Evolutionary conservation across 139 green algal genomes (phyloP).

Genomic region (Closterium sp.): DNA sequence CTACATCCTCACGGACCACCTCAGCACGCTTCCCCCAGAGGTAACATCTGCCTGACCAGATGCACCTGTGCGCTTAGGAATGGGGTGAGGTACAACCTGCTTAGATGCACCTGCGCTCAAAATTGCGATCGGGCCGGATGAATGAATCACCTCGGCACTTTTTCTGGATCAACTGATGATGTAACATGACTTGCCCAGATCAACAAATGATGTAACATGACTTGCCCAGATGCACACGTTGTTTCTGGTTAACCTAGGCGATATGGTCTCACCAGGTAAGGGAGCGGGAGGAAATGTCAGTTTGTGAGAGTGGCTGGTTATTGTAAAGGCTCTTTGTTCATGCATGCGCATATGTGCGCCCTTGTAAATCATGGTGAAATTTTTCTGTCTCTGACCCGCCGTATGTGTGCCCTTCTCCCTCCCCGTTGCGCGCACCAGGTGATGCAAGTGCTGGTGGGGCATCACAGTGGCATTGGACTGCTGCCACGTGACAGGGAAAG

Average conservation of each 20-base stretch:
- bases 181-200: neutral
- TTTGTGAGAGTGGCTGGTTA: too few species aligned
- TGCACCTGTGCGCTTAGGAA: too few species aligned
- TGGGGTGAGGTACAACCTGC: neutral
- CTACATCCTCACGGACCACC: neutral
- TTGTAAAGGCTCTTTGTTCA: too few species aligned
- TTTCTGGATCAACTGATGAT: too few species aligned
- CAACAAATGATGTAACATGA: too few species aligned
- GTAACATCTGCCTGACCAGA: neutral
- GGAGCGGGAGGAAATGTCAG: too few species aligned
- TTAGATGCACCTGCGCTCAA: neutral
- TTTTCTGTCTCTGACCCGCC: too few species aligned
- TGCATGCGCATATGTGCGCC: too few species aligned
- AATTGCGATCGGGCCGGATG: neutral
- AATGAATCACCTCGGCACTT: neutral
- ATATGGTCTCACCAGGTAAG: too few species aligned
- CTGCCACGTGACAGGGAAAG: neutral
- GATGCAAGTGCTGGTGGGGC: conserved; percentile 67
- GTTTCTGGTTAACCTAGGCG: too few species aligned
- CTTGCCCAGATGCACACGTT: neutral
- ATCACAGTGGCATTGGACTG: conserved; percentile 59
- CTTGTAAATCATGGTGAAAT: too few species aligned
- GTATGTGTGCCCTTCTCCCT: too few species aligned
- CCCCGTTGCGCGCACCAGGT: conserved; percentile 29
- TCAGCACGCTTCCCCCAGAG: neutral